A percentile compares a stretch with the other conserved stretches of the same genome.
Conservation (phyloP, 768 basidiomycete genomes). For the Auricularia heimuer region DNA sequence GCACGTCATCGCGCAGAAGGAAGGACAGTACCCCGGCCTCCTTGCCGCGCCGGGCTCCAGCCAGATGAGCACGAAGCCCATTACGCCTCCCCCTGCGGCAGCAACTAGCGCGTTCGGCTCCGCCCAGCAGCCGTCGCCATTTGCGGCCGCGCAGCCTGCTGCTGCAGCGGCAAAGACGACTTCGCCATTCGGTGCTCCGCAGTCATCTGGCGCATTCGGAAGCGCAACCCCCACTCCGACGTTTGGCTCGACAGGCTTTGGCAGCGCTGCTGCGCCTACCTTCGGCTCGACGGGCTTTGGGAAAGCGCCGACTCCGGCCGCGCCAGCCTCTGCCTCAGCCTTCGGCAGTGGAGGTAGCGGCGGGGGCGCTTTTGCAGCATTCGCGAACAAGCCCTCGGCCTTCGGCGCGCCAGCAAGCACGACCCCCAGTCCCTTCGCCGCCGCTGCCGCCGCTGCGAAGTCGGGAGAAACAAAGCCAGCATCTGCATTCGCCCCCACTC, state of each 20-base stretch:
- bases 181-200: conserved; percentile 7
- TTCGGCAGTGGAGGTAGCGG: conserved; percentile 6
- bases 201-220: conserved; percentile 22
- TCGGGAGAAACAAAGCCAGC: too few relatives aligned
- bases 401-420: conserved; percentile 9
- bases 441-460: neutral
- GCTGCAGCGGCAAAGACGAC: conserved; percentile 14
- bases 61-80: conserved; percentile 1
- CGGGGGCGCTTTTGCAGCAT: conserved; percentile 17
- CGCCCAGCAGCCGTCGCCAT: neutral
- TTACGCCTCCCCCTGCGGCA: conserved; percentile 3
- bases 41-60: conserved; percentile 16
- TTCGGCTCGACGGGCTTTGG: conserved; percentile 11
- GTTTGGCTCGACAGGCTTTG: conserved; percentile 11
- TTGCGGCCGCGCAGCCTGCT: neutral
- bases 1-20: conserved; percentile 51
- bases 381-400: conserved; percentile 12
- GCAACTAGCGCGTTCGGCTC: neutral
- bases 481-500: conserved; percentile 5
- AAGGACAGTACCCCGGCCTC: conserved; percentile 48
- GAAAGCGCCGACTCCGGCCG: conserved; percentile 16
- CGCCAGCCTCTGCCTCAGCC: conserved; percentile 6
- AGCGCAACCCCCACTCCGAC: conserved; percentile 10
- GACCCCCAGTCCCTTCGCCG: conserved; percentile 3
- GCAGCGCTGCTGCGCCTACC: conserved; percentile 5